These are phyloP conservation scores for Macrolepiota dolichaula DNA, from an alignment of 768 basidiomycete genomes.

Conservation along the genomic window DNA sequence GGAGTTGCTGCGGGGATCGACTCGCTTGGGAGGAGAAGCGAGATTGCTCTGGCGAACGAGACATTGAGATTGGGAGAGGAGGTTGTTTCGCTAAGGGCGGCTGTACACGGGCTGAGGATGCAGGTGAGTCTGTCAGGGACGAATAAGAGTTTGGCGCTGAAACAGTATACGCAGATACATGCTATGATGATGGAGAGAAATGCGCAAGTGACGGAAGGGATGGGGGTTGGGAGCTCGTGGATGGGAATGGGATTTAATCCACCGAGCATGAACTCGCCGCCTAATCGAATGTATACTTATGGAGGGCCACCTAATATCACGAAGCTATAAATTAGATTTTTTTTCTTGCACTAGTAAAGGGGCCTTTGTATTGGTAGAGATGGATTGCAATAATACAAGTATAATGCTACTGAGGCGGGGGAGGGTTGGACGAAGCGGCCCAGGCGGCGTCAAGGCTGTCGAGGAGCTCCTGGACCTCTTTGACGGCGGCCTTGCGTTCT, in stretches of 20 bases:
- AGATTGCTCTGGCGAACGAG: conserved; percentile 43
- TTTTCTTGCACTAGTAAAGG: no score
- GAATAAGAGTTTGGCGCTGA: not conserved
- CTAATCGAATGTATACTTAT: conserved; percentile 9
- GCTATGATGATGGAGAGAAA: conserved; percentile 77
- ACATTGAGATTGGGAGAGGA: conserved; percentile 72
- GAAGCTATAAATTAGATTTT: conserved; percentile 13
- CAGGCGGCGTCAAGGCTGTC: conserved; percentile 77
- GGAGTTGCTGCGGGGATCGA: conserved; percentile 13
- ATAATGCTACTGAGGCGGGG: conserved; percentile 26
- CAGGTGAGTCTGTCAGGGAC: conserved; percentile 45
- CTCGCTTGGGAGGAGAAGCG: conserved; percentile 13
- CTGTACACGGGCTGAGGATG: conserved; percentile 74
- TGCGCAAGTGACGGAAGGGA: conserved; percentile 42
- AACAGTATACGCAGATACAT: conserved; percentile 30
- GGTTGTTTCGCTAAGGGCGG: conserved; percentile 62
- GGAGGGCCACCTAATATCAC: conserved; percentile 15
- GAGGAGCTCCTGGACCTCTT: conserved; percentile 77
- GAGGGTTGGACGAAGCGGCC: conserved; percentile 24
- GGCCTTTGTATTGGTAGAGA: not conserved
- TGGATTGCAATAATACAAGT: conserved; percentile 1
- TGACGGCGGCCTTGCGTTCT: conserved; percentile 84
- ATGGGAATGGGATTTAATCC: conserved; percentile 8
- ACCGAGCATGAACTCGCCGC: not conserved
- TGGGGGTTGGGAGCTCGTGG: conserved; percentile 14